Conservation (phyloP, 2,329 filamentous ascomycete genomes). For the Huntiella abstrusa region DNA sequence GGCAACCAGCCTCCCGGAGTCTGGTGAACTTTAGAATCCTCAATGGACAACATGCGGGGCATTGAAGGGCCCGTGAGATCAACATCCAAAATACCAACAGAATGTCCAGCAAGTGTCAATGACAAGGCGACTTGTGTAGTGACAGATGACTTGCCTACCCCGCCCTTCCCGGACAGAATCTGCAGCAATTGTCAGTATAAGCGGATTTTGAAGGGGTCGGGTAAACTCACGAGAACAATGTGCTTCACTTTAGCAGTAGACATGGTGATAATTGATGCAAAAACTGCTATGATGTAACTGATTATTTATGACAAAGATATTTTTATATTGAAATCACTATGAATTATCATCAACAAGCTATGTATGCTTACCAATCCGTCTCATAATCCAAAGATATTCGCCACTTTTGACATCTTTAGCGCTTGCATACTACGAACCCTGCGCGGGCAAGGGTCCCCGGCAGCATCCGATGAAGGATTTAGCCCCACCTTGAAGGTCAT, state of each 20-base stretch:
- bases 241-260: slow-evolving; percentile 42
- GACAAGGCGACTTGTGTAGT: slow-evolving; percentile 89
- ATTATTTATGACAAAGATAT: too few species aligned
- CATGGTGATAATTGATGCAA: neutral
- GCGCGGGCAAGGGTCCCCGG: neutral
- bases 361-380: slow-evolving; percentile 6
- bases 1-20: slow-evolving; percentile 85
- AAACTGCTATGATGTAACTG: neutral
- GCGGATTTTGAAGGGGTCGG: neutral
- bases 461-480: too few species aligned
- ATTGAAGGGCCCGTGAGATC: slow-evolving; percentile 94
- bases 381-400: neutral
- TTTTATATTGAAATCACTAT: neutral
- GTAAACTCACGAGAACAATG: slow-evolving; percentile 46
- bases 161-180: slow-evolving; percentile 89
- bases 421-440: neutral
- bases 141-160: slow-evolving; percentile 94
- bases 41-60: slow-evolving; percentile 81
- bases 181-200: slow-evolving; percentile 15
- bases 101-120: slow-evolving; percentile 65
- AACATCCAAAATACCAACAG: slow-evolving; percentile 87
- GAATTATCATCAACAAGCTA: neutral
- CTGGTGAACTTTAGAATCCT: slow-evolving; percentile 76
- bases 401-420: neutral
- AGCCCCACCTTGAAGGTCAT: too few species aligned